Evolutionary conservation across 495 filamentous ascomycete species (phyloP).

Genomic region (Lophiotrema nucula): DNA sequence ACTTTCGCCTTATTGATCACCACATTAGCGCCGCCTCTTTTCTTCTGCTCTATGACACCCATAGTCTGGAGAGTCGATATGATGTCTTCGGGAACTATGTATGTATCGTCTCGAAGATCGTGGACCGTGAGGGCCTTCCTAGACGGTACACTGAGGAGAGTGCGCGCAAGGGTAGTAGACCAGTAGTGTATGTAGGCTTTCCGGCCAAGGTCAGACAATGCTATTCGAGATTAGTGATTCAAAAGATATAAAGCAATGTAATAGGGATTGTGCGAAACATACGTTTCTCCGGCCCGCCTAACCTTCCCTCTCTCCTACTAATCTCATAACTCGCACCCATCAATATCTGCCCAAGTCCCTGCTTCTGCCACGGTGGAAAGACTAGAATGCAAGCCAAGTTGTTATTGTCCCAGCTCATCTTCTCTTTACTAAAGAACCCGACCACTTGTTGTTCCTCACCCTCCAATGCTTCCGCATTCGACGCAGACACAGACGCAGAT

Average conservation of each 20-base stretch:
- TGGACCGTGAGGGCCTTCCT: conserved; percentile 53
- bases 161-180: conserved; percentile 73
- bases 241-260: neutral
- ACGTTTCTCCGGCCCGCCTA: conserved; percentile 90
- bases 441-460: conserved; percentile 55
- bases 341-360: conserved; percentile 81
- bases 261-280: too few relatives aligned
- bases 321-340: conserved; percentile 94
- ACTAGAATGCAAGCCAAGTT: conserved; percentile 96
- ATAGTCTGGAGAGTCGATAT: conserved; percentile 74
- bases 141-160: conserved; percentile 48
- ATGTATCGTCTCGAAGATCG: conserved; percentile 64
- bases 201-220: conserved; percentile 77
- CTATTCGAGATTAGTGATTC: conserved; percentile 18
- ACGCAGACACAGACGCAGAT: neutral
- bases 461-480: neutral
- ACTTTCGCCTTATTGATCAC: conserved; percentile 56
- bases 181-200: conserved; percentile 80
- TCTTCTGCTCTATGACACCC: conserved; percentile 59
- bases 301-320: conserved; percentile 74
- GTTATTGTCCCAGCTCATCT: conserved; percentile 97
- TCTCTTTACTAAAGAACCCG: conserved; percentile 98
- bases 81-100: conserved; percentile 79
- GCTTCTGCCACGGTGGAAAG: conserved; percentile 92
- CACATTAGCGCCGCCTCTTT: conserved; percentile 46